Base-by-base conservation (phyloP, 2,329 filamentous ascomycete species). In the Magnaporthiopsis rhizophila region DNA sequence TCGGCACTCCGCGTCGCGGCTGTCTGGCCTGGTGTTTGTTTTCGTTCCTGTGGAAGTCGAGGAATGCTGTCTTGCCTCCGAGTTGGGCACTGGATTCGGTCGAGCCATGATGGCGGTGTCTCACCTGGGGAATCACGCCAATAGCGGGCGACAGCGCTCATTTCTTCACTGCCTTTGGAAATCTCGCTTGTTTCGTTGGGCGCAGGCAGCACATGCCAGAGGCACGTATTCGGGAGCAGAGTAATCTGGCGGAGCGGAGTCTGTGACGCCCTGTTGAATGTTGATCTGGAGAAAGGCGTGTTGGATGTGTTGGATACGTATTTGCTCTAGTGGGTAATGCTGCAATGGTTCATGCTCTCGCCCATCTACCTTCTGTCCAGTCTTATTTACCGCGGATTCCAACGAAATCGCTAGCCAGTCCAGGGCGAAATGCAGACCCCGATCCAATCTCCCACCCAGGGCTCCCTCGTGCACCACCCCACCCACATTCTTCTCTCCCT, bases 401-500 rank as follows among this genome's bases (percentile, higher is more conserved):
- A 53, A 53, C 5, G 18, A 24, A 7, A 21, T 2, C 45, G 45
- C 45, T 11, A 53, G 45, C 3, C 7, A n/a, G 45, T 21, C 13
- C 45, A 53, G 45, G 45, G 21, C 45, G 30, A 18, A 11, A 11
- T 11, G 45, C 38, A 45, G 5, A 45, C 38, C 15, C 15, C 38
- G 38, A 45, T 45, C 38, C 13, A 26, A 26, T 26, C 26, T n/a
- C 13, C 15, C 36, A 12, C 36, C 15, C 9, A 9, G 36, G 36
- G 12, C 38, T 45, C 38, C 38, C 38, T 45, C 30, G 30, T 12
- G 38, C 38, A 45, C 38, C 38, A 30, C 30, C 30, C 30, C 30
- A 30, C 30, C 38, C 38, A 53, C n/a, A 53, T 53, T 45, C 58
- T 32, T 53, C 15, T 26, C 30, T n/a, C n/a, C n/a, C 5, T 67